Conservation (phyloP, 495 filamentous ascomycete species). For the Bryoglossum gracile region DNA sequence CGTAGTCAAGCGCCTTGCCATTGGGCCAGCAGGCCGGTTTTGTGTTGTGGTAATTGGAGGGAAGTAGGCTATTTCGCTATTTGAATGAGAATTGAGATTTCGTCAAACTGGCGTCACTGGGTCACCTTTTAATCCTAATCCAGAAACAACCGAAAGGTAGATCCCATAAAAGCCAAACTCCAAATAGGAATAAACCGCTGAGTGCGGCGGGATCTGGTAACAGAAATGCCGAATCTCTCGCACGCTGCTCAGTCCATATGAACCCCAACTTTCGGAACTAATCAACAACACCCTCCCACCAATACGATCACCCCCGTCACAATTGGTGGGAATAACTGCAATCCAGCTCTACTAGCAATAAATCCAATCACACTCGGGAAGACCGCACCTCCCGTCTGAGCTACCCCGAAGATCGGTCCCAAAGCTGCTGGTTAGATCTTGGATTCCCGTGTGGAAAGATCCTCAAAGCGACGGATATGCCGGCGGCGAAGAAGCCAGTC, state of each 20-base stretch:
- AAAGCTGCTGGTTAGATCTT: conserved; percentile 35
- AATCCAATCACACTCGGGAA: conserved; percentile 46
- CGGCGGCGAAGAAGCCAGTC: conserved; percentile 49
- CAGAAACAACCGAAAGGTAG: no score
- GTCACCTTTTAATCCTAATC: no score
- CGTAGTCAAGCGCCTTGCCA: conserved; percentile 38
- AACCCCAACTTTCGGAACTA: conserved; percentile 29
- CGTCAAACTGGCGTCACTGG: no score
- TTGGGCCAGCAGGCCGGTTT: conserved; percentile 34
- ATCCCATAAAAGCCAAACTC: no score
- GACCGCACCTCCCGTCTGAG: conserved; percentile 41
- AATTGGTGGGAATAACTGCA: conserved; percentile 44
- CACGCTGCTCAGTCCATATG: neutral
- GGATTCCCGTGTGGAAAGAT: conserved; percentile 36
- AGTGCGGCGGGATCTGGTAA: no score
- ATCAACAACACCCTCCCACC: conserved; percentile 36
- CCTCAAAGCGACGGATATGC: conserved; percentile 32
- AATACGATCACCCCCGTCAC: conserved; percentile 39
- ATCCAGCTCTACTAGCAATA: conserved; percentile 38
- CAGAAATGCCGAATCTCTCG: no score
- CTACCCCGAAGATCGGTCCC: conserved; percentile 40
- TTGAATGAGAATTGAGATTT: no score
- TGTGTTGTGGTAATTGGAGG: no score
- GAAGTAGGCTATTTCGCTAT: no score
- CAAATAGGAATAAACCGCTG: no score